Evolutionary conservation across 257 asterid species (phyloP), one percentile per base, ranked within the genome.

Genomic region (Mitragyna speciosa): DNA sequence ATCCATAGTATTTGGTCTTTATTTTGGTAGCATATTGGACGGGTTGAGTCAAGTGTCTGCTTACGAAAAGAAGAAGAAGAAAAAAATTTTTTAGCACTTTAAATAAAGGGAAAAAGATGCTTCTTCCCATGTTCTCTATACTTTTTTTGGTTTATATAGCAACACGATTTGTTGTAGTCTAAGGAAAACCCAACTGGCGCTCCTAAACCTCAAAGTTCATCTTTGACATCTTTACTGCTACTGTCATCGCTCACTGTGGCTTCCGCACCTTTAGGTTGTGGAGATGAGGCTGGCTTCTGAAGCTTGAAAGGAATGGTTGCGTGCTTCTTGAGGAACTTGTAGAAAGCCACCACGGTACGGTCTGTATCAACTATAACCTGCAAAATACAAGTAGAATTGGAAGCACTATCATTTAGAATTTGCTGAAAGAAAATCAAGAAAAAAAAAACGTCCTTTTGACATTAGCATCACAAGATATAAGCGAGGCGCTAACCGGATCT

Each of bases 291-390:
- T 22, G 91, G 89, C 84, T 90, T 93, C 80, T 90, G 92, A 86
- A 93, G 97, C 92, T 93, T 95, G 86, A 93, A 95, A 0, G 98
- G 98, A 56, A 90, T 91, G 14, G 97, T 84, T 11, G 97, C 97
- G n/a, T 95, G 95, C 82, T 92, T 92, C 86, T 95, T 95, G 64
- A 95, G 88, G 91, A 95, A 95, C 83, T 95, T 93, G 96, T 95
- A 95, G 86, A 88, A 93, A 31, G 87, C 95, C 59, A 90, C 97
- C 83, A 95, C 99, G 9, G 98, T 92, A 14, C 99, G 98, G 41
- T 95, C 99, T 28, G 86, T 85, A 16, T 92, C 96, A 52, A 89
- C 87, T 26, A 91, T 92, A 63, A 95, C 87, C 98, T 95, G 91
- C 17, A 78, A 65, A 39, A 73, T 30, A 54, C n/a, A 7, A 73